phyloP scores from a whole-genome alignment of 1,139 yeast species.

The Zygoascus meyerae region DNA sequence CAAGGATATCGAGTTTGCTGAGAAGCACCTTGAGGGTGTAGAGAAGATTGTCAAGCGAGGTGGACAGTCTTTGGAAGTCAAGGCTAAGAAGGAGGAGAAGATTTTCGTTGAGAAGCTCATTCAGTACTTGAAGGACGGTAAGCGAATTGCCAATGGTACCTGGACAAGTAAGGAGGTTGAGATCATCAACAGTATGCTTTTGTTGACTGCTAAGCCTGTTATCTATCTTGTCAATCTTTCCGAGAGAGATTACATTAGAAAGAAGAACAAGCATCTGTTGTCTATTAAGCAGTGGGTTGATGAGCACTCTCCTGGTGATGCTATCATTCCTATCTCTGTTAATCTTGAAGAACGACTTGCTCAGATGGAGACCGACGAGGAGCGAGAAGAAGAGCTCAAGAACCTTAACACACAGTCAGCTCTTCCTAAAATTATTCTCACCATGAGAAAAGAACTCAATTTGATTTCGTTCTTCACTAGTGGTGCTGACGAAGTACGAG shows the following conservation, averaged over 20 bases:
- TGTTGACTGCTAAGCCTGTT: constrained; percentile 88
- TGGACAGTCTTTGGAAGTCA: constrained; percentile 92
- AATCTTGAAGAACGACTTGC: constrained; percentile 91
- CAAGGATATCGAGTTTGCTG: constrained; percentile 93
- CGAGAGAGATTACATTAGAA: constrained; percentile 91
- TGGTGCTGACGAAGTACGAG: constrained; percentile 84
- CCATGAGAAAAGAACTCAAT: constrained; percentile 62
- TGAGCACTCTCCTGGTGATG: constrained; percentile 86
- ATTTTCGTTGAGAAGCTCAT: constrained; percentile 73
- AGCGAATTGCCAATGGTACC: constrained; percentile 82
- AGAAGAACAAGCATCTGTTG: constrained; percentile 92
- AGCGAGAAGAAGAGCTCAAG: constrained; percentile 86
- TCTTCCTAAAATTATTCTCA: constrained; percentile 69
- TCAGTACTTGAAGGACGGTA: constrained; percentile 69
- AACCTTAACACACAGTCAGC: constrained; percentile 78
- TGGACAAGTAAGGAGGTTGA: constrained; percentile 93
- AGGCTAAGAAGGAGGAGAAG: constrained; percentile 90
- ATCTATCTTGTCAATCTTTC: constrained; percentile 91
- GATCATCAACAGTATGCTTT: constrained; percentile 74
- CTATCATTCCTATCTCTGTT: constrained; percentile 90
- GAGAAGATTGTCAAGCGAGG: constrained; percentile 82
- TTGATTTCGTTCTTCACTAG: constrained; percentile 87
- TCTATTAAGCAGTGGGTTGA: constrained; percentile 97
- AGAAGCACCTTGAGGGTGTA: constrained; percentile 81
- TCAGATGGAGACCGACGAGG: constrained; percentile 82